Conservation (phyloP, 2,329 filamentous ascomycete genomes). For the Verticillium klebahnii region DNA sequence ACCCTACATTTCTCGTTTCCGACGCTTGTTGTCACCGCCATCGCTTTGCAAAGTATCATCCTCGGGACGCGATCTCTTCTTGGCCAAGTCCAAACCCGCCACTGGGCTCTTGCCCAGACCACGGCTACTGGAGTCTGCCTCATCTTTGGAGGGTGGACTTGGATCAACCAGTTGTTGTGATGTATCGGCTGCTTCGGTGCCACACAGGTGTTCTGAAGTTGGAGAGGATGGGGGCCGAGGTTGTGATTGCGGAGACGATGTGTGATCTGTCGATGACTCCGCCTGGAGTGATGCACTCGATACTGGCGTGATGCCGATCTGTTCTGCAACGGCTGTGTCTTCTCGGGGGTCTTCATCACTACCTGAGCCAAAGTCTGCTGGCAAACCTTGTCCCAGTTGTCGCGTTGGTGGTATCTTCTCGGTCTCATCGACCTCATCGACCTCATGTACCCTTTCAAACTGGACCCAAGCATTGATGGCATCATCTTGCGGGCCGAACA, state of each 20-base stretch:
- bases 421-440: not conserved
- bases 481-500: not conserved
- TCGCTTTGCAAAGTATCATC: not conserved
- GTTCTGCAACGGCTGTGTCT: not conserved
- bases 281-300: constrained; percentile 1
- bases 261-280: not conserved
- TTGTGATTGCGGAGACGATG: not conserved
- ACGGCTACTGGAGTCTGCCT: not conserved
- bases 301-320: not conserved
- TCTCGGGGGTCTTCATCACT: not conserved
- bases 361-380: not conserved
- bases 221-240: not conserved
- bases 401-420: not conserved
- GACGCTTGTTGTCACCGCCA: not conserved
- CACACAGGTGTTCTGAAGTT: not conserved
- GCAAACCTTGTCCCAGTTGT: not conserved
- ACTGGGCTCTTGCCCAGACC: not conserved
- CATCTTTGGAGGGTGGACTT: not conserved
- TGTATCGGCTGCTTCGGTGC: not conserved
- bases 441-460: not conserved
- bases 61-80: not conserved
- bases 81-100: not conserved
- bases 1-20: too few species aligned
- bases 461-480: not conserved
- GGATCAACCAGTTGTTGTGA: not conserved